Base-by-base conservation (phyloP, 805 yeast species). In the Metschnikowia peoriensis region DNA sequence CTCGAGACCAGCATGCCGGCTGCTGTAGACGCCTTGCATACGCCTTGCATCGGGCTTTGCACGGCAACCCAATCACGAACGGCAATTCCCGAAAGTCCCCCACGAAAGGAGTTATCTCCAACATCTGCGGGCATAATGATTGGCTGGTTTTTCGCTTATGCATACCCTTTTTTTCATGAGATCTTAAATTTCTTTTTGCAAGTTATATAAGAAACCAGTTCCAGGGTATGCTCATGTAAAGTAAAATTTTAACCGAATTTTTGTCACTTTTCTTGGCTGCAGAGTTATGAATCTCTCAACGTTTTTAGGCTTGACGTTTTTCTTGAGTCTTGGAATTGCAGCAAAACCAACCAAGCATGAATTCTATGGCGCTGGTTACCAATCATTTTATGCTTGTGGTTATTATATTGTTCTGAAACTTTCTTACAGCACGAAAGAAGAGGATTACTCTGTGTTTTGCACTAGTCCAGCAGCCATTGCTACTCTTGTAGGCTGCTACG, bases 391-490 rank as follows among this genome's bases (percentile, higher is more conserved):
- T 34, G 55, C 56, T 14, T 56, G 60, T 45, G 50, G 55, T 1
- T 44, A 39, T n/a, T 47, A 44, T 28, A 39, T 55, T 8, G 41
- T 41, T 22, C 38, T 16, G n/a, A 43, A 50, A 3, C 47, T 55
- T 8, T 22, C 50, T 11, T 56, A 47, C 40, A 46, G 54, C 15
- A 29, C 28, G 10, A 41, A 14, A 8, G 44, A 32, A 1, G 28
- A 47, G 16, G 58, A 56, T 43, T 54, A 44, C 35, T 44, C 56
- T 7, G 49, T 50, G 6, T 54, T 52, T 29, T 57, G 60, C 37
- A 47, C 50, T 2, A 46, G 46, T 38, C 52, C 48, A 4, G 56
- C 52, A 12, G 60, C 60, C 39, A 47, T 57, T 38, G 54, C 58
- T 27, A 49, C 60, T 7, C 17, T 57, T 35, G 47, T 40, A 10